Percentiles rank a stretch among this genome's conserved stretches.
Evolutionary conservation across 257 asterid species (phyloP).

Genomic region (Paulownia fortunei): DNA sequence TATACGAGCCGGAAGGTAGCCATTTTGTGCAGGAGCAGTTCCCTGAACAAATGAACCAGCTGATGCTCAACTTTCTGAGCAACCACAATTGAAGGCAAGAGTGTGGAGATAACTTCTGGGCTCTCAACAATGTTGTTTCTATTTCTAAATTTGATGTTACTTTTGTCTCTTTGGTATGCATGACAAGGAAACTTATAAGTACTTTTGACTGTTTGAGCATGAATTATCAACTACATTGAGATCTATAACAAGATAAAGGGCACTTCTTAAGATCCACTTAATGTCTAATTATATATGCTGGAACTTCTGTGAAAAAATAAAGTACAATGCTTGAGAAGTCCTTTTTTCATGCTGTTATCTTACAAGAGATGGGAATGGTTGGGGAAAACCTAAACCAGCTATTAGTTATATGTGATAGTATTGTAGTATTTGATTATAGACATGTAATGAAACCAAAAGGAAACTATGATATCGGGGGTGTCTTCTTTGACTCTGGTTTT

Average conservation of each 20-base stretch:
- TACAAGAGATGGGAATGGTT: too few species aligned
- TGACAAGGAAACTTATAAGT: not conserved
- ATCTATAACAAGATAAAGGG: not conserved
- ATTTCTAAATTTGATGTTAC: not conserved
- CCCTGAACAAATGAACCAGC: conserved; percentile 56
- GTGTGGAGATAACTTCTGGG: not conserved
- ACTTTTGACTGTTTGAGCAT: not conserved
- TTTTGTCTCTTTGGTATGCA: not conserved
- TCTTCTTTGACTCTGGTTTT: too few species aligned
- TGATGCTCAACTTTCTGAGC: conserved; percentile 53
- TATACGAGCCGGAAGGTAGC: conserved; percentile 59
- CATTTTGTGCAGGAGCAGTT: conserved; percentile 82
- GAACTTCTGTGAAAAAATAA: too few species aligned
- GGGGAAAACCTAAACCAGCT: too few species aligned
- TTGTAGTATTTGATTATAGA: too few species aligned
- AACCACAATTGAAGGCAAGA: conserved; percentile 26
- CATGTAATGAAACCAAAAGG: too few species aligned
- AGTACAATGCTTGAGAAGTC: too few species aligned
- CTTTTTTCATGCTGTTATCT: too few species aligned
- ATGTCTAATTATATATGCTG: too few species aligned
- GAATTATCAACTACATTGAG: not conserved
- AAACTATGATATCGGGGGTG: too few species aligned
- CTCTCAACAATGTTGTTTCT: not conserved
- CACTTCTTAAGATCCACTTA: not conserved
- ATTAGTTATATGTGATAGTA: too few species aligned